A percentile compares a stretch with the other conserved stretches of the same genome.
Conservation (phyloP, 371 early-diverging fungal genomes). For the Basidiobolus meristosporus region DNA sequence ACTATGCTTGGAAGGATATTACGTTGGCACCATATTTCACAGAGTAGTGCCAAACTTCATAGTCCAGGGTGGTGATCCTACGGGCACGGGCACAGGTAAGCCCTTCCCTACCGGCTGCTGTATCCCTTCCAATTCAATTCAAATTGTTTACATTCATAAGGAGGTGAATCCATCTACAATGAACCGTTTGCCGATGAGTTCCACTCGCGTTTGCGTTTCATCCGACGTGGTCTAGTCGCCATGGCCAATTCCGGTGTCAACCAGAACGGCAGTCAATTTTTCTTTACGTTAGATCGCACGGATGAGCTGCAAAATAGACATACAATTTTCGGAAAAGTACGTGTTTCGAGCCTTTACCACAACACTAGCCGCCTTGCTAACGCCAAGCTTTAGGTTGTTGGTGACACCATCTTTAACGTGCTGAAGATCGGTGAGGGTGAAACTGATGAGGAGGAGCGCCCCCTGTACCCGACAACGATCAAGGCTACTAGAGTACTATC, state of each 20-base stretch:
- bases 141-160: slow-evolving; percentile 17
- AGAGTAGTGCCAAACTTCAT: slow-evolving; percentile 77
- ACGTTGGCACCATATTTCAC: slow-evolving; percentile 75
- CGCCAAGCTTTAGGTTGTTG: slow-evolving; percentile 48
- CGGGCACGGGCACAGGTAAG: slow-evolving; percentile 55
- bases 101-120: not conserved
- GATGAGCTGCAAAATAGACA: slow-evolving; percentile 70
- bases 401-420: slow-evolving; percentile 79
- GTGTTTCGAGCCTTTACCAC: no score
- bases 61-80: slow-evolving; percentile 96
- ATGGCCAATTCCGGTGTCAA: slow-evolving; percentile 75
- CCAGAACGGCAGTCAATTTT: slow-evolving; percentile 81
- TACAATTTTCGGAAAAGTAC: slow-evolving; percentile 85
- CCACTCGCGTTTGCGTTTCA: slow-evolving; percentile 77
- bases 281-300: slow-evolving; percentile 76
- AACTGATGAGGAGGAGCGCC: slow-evolving; percentile 56
- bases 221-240: slow-evolving; percentile 71
- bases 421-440: slow-evolving; percentile 73
- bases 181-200: slow-evolving; percentile 77
- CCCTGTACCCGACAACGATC: slow-evolving; percentile 58
- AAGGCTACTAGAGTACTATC: slow-evolving; percentile 40
- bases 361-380: no score
- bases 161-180: slow-evolving; percentile 80
- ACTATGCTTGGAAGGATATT: slow-evolving; percentile 64
- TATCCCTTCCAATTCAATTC: no score